phyloP scores from a whole-genome alignment of 208 protist species.

The Wallacemonas sp. region DNA sequence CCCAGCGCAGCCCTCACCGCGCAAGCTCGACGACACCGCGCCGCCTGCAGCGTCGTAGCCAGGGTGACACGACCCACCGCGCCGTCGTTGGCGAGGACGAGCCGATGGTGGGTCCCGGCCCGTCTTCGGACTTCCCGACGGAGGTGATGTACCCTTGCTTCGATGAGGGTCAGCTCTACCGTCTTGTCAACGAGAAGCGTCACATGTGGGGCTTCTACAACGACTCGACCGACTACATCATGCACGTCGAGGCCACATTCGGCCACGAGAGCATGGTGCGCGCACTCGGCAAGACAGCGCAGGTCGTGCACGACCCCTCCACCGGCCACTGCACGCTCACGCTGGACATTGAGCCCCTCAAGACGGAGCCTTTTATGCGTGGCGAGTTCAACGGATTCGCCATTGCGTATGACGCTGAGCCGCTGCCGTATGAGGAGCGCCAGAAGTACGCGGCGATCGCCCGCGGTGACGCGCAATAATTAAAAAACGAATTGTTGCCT shows the following conservation, averaged over 20 bases:
- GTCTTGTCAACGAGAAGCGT: conserved; percentile 47
- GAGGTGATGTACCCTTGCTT: conserved; percentile 68
- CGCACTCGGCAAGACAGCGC: conserved; percentile 36
- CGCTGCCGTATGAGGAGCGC: conserved; percentile 12
- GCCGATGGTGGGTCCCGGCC: conserved; percentile 23
- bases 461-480: not conserved
- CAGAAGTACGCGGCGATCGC: conserved; percentile 1
- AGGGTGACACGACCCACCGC: not conserved
- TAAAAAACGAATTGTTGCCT: too few relatives aligned
- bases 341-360: conserved; percentile 40
- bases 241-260: conserved; percentile 62
- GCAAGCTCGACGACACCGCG: not conserved
- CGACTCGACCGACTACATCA: conserved; percentile 58
- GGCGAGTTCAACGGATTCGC: conserved; percentile 76
- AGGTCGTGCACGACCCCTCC: conserved; percentile 29
- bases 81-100: not conserved
- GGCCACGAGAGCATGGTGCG: conserved; percentile 52
- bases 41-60: conserved; percentile 5
- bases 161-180: conserved; percentile 70
- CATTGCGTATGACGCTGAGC: conserved; percentile 44
- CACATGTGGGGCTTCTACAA: conserved; percentile 84
- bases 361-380: conserved; percentile 66
- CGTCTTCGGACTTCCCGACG: conserved; percentile 29
- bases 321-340: conserved; percentile 46
- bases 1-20: conserved; percentile 1